Conservation (phyloP, 331 rosid genomes). For the Quercus phellos region DNA sequence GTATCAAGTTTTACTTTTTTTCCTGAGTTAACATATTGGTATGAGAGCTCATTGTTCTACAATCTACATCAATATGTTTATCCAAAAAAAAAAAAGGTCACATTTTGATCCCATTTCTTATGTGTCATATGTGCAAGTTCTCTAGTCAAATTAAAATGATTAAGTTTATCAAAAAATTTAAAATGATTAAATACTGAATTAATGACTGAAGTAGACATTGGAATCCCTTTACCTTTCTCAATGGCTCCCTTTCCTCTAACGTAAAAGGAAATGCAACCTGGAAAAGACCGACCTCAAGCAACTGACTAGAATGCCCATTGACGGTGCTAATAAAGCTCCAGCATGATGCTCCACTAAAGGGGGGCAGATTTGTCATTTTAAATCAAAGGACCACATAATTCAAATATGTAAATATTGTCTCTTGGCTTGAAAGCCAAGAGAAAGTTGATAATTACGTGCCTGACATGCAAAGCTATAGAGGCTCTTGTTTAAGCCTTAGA, state of each 20-base stretch:
- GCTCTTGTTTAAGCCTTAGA: constrained; percentile 25
- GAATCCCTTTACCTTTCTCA: constrained; percentile 32
- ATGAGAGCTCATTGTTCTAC: no score
- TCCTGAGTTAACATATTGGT: no score
- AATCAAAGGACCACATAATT: constrained; percentile 16
- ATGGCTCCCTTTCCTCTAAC: constrained; percentile 32
- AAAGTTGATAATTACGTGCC: constrained; percentile 52
- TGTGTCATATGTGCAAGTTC: neutral
- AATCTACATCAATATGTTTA: no score
- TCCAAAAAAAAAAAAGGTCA: neutral
- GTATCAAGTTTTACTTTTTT: no score
- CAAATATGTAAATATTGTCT: constrained; percentile 18
- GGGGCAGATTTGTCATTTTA: constrained; percentile 22
- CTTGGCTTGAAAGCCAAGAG: constrained; percentile 72
- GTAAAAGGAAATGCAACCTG: constrained; percentile 26
- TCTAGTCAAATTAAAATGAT: neutral
- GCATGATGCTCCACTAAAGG: neutral
- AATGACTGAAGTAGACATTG: constrained; percentile 13
- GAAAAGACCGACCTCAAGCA: constrained; percentile 19
- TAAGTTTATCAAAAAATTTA: no score
- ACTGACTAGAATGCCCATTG: constrained; percentile 6
- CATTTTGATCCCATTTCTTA: neutral
- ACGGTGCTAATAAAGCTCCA: neutral
- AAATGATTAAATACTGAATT: neutral
- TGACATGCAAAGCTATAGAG: constrained; percentile 46